Percentiles rank a stretch among this genome's conserved stretches.
Conservation (phyloP, 164 flowering plant species). For the Tetracentron sinense region DNA sequence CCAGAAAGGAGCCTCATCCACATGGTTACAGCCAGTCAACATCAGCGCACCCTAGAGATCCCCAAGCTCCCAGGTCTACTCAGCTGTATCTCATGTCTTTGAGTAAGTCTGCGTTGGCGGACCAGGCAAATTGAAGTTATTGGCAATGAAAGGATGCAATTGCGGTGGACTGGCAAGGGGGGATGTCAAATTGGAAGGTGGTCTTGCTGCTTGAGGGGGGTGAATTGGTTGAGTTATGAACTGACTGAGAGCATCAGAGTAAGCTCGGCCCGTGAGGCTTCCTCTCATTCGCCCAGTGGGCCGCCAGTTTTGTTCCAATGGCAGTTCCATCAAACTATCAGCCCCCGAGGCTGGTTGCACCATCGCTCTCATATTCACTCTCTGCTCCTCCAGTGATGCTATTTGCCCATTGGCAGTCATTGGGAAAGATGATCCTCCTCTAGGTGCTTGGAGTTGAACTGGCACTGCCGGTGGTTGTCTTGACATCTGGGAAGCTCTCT, state of each 20-base stretch:
- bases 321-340: constrained; percentile 22
- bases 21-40: too few species aligned
- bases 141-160: constrained; percentile 23
- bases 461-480: constrained; percentile 29
- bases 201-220: constrained; percentile 27
- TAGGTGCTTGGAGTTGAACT: constrained; percentile 30
- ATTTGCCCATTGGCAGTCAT: constrained; percentile 18
- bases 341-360: constrained; percentile 23
- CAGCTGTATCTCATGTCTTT: constrained; percentile 3
- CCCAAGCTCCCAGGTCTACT: not conserved
- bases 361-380: constrained; percentile 22
- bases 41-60: too few species aligned
- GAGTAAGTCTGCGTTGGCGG: constrained; percentile 12
- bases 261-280: constrained; percentile 54
- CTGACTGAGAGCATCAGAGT: constrained; percentile 44
- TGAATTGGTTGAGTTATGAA: constrained; percentile 44
- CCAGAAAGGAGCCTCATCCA: too few species aligned
- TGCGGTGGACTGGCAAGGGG: constrained; percentile 20
- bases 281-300: constrained; percentile 85
- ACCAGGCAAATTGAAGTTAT: constrained; percentile 14
- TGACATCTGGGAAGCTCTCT: constrained; percentile 17
- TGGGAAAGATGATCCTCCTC: constrained; percentile 20
- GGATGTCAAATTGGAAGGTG: constrained; percentile 17
- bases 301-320: constrained; percentile 52
- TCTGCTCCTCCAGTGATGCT: constrained; percentile 26